Percentiles rank a stretch among this genome's conserved stretches.
These are phyloP conservation scores for Penicillium odoratum DNA, from an alignment of 495 filamentous ascomycete species.

Conservation along the genomic window DNA sequence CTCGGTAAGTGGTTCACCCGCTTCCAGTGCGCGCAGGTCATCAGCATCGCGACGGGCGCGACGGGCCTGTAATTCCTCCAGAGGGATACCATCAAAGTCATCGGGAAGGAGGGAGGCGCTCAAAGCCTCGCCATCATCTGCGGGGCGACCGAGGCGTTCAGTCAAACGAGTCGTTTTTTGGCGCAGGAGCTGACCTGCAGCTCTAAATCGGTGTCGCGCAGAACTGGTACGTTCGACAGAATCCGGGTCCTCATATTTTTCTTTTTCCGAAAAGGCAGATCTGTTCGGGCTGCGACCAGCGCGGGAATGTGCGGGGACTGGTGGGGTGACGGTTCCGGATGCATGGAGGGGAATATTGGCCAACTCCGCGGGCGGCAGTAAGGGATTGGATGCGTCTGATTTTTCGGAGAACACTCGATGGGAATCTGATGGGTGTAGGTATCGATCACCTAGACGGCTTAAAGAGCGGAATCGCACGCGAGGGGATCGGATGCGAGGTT, in stretches of 20 bases:
- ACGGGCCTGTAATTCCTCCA: slow-evolving; percentile 24
- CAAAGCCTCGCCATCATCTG: slow-evolving; percentile 41
- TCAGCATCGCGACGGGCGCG: slow-evolving; percentile 25
- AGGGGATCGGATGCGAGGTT: slow-evolving; percentile 17
- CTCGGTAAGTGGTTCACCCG: slow-evolving; percentile 21
- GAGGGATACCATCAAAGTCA: slow-evolving; percentile 32
- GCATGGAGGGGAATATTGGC: slow-evolving; percentile 13
- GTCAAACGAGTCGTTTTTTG: slow-evolving; percentile 35
- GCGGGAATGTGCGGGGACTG: slow-evolving; percentile 26
- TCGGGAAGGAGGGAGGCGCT: slow-evolving; percentile 36
- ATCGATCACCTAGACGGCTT: slow-evolving; percentile 19
- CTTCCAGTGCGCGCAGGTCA: slow-evolving; percentile 17
- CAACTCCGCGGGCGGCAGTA: slow-evolving; percentile 21
- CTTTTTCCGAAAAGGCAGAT: slow-evolving; percentile 14
- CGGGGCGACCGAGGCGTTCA: slow-evolving; percentile 41
- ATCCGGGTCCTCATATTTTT: background rate
- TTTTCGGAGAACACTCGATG: slow-evolving; percentile 11
- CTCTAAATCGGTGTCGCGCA: slow-evolving; percentile 30
- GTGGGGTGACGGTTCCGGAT: slow-evolving; percentile 31
- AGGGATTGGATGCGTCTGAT: slow-evolving; percentile 16
- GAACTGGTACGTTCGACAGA: slow-evolving; percentile 22
- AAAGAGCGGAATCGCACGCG: slow-evolving; percentile 30
- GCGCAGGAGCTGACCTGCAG: slow-evolving; percentile 38
- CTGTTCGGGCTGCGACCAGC: slow-evolving; percentile 12
- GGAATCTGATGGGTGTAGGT: slow-evolving; percentile 7